Evolutionary conservation across 768 basidiomycete species (phyloP).

Genomic region (Tulasnella sp.): DNA sequence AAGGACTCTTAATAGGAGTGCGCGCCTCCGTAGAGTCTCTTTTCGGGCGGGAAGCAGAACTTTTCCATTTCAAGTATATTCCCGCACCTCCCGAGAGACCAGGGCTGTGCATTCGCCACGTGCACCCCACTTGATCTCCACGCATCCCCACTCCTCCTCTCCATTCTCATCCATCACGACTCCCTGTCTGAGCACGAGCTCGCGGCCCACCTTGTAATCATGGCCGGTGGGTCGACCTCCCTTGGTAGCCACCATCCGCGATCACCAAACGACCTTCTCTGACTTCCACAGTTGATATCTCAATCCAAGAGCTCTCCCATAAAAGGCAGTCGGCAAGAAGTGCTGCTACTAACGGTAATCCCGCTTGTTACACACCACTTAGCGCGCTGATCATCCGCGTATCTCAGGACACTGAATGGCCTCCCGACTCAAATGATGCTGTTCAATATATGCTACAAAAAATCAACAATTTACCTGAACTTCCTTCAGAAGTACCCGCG

Average conservation of each 20-base stretch:
- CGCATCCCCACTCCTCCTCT: too few species aligned
- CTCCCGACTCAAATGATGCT: not conserved
- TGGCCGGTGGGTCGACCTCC: too few species aligned
- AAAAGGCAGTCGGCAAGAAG: not conserved
- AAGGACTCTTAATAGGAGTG: too few species aligned
- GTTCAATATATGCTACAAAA: not conserved
- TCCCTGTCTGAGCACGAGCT: too few species aligned
- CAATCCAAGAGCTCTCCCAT: not conserved
- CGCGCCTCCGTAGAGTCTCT: too few species aligned
- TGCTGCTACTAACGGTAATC: not conserved
- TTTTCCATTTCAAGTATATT: too few species aligned
- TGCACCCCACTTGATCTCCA: too few species aligned
- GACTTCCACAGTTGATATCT: not conserved
- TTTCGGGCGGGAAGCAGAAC: too few species aligned
- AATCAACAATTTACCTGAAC: not conserved
- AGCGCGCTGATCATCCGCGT: not conserved
- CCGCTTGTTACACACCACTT: not conserved
- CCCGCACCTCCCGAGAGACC: too few species aligned
- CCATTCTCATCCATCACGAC: too few species aligned
- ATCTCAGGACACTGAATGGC: not conserved
- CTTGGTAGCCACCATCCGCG: not conserved
- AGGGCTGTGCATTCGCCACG: too few species aligned
- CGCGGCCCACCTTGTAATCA: too few species aligned
- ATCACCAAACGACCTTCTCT: not conserved
- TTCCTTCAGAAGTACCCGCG: not conserved